These are phyloP conservation scores for Periconia sp. DNA, from an alignment of 2,329 filamentous ascomycete genomes.

Conservation along the genomic window DNA sequence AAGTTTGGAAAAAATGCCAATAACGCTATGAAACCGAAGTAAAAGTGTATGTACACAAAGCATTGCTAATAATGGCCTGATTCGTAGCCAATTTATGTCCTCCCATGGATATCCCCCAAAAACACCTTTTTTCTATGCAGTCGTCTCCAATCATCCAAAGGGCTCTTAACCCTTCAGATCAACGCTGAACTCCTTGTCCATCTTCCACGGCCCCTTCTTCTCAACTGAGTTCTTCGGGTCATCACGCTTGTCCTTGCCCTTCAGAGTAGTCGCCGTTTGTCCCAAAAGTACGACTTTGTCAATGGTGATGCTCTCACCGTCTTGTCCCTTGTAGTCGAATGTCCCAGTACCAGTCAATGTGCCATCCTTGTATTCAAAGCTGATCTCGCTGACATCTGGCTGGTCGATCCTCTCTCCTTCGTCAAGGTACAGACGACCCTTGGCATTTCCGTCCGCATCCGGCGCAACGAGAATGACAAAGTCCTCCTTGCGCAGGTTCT, in stretches of 20 bases:
- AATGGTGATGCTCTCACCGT: conserved; percentile 34
- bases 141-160: too few relatives aligned
- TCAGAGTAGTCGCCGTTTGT: conserved; percentile 17
- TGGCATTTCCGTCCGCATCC: conserved; percentile 65
- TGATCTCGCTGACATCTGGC: conserved; percentile 60
- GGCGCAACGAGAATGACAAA: conserved; percentile 77
- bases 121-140: too few relatives aligned
- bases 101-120: too few relatives aligned
- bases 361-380: conserved; percentile 64
- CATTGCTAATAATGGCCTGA: too few relatives aligned
- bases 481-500: conserved; percentile 66
- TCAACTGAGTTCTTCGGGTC: conserved; percentile 14
- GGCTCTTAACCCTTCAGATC: too few relatives aligned
- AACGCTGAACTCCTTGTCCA: conserved; percentile 29
- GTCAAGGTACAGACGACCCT: conserved; percentile 75
- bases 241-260: conserved; percentile 21
- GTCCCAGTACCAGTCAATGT: conserved; percentile 58
- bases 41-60: too few relatives aligned
- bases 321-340: conserved; percentile 56
- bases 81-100: too few relatives aligned
- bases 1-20: too few relatives aligned
- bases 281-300: conserved; percentile 36
- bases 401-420: conserved; percentile 75
- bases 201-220: conserved; percentile 37
- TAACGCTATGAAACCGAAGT: too few relatives aligned